Percentiles rank a stretch among this genome's conserved stretches.
Conservation (phyloP, 352 stramenopile genomes). For the Globisporangium rhizosaccharum region DNA sequence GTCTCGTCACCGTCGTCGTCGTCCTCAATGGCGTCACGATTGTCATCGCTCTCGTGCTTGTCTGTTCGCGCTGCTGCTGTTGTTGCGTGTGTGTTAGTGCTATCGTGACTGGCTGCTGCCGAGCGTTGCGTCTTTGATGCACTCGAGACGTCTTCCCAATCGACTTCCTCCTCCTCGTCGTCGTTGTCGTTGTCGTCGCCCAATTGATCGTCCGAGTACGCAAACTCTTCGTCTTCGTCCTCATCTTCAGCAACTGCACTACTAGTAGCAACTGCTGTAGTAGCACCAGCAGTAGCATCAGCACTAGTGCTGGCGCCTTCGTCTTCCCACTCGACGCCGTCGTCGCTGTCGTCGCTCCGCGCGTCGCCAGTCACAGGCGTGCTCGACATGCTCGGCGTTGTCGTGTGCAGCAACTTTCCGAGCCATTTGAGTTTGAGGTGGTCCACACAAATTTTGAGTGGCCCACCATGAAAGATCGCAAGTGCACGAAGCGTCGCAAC, state of each 20-base stretch:
- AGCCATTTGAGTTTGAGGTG: too few relatives aligned
- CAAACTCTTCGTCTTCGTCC: slow-evolving; percentile 47
- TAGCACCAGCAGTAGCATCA: not conserved
- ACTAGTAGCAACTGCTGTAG: not conserved
- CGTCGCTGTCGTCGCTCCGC: not conserved
- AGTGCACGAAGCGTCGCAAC: too few relatives aligned
- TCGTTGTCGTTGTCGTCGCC: slow-evolving; percentile 51
- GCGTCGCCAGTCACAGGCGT: not conserved
- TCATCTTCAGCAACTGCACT: slow-evolving; percentile 1
- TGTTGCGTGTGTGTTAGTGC: not conserved
- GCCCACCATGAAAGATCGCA: too few relatives aligned
- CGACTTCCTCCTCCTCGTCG: slow-evolving; percentile 42
- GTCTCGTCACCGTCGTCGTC: slow-evolving; percentile 4
- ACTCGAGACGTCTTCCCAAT: slow-evolving; percentile 53
- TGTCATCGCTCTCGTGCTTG: not conserved
- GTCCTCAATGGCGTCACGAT: not conserved
- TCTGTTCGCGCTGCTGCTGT: not conserved
- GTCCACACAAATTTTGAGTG: too few relatives aligned
- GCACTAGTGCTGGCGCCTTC: not conserved
- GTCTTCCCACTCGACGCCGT: slow-evolving; percentile 3
- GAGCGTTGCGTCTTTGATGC: not conserved
- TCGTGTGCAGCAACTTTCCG: too few relatives aligned
- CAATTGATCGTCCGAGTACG: slow-evolving; percentile 39
- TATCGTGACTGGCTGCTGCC: not conserved
- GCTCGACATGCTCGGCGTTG: too few relatives aligned